Conservation (phyloP, 495 filamentous ascomycete genomes). For the Xylaria venustula region DNA sequence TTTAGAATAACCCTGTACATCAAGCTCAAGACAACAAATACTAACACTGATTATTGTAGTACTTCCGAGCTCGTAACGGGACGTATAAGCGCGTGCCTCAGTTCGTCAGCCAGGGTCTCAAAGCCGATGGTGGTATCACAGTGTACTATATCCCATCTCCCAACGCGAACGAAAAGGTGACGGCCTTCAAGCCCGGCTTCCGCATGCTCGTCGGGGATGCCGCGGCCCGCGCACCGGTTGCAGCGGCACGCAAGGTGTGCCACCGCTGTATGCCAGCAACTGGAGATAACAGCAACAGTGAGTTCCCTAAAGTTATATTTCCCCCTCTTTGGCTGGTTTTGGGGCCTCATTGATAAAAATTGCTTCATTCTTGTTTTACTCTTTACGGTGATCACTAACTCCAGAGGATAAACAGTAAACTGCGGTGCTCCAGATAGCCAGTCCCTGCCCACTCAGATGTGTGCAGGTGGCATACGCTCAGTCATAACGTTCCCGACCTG, state of each 20-base stretch:
- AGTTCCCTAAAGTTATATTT: too few species aligned
- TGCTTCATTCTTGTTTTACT: too few species aligned
- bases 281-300: constrained; percentile 30
- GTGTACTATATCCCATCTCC: constrained; percentile 42
- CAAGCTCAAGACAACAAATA: neutral
- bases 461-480: constrained; percentile 34
- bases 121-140: constrained; percentile 39
- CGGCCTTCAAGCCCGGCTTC: constrained; percentile 65
- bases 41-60: constrained; percentile 13
- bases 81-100: constrained; percentile 43
- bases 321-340: too few species aligned
- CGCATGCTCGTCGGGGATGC: constrained; percentile 70
- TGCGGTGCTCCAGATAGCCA: constrained; percentile 31
- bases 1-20: neutral
- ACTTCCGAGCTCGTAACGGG: constrained; percentile 41
- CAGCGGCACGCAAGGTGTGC: constrained; percentile 45
- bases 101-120: constrained; percentile 30
- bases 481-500: constrained; percentile 41
- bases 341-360: too few species aligned
- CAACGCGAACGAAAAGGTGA: constrained; percentile 32
- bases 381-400: too few species aligned
- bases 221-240: constrained; percentile 36
- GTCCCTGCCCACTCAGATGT: constrained; percentile 19
- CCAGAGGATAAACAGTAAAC: too few species aligned
- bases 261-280: constrained; percentile 47